A percentile compares a stretch with the other conserved stretches of the same genome.
Conservation (phyloP, 2,329 filamentous ascomycete genomes). For the Fusarium piperis region DNA sequence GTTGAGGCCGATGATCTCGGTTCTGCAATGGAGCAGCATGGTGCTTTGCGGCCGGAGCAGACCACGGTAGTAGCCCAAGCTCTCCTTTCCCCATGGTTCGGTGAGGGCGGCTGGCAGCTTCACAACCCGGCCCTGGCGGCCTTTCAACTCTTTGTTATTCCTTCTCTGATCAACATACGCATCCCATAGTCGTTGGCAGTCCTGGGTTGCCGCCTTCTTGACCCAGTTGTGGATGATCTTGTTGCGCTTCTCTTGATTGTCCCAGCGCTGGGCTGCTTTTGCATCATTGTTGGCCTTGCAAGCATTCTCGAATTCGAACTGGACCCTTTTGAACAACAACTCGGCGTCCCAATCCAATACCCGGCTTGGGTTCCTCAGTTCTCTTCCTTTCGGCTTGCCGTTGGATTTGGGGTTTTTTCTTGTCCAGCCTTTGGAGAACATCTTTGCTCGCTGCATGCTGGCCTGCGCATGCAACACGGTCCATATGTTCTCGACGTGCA, state of each 20-base stretch:
- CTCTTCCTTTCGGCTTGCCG: neutral
- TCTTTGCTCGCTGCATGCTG: neutral
- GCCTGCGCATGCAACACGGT: neutral
- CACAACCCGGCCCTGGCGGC: no score
- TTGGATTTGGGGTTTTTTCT: neutral
- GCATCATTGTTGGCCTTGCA: neutral
- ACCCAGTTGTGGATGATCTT: neutral
- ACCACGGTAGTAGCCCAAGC: neutral
- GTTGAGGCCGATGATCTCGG: conserved; percentile 13
- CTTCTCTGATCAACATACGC: neutral
- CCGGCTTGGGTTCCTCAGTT: neutral
- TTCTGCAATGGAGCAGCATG: conserved; percentile 20
- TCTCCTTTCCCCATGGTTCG: neutral
- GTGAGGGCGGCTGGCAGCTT: neutral
- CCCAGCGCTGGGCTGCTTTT: neutral
- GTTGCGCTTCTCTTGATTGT: neutral
- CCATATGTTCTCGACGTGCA: conserved; percentile 9
- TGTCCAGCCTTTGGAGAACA: neutral
- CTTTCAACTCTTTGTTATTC: neutral
- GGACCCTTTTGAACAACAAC: neutral
- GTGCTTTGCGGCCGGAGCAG: conserved; percentile 8
- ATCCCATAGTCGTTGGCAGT: neutral
- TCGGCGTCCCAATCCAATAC: neutral
- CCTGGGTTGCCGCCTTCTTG: conserved; percentile 11
- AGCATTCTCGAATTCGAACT: neutral